Conservation (phyloP, 805 yeast species). For the Hyphopichia homilentoma region DNA sequence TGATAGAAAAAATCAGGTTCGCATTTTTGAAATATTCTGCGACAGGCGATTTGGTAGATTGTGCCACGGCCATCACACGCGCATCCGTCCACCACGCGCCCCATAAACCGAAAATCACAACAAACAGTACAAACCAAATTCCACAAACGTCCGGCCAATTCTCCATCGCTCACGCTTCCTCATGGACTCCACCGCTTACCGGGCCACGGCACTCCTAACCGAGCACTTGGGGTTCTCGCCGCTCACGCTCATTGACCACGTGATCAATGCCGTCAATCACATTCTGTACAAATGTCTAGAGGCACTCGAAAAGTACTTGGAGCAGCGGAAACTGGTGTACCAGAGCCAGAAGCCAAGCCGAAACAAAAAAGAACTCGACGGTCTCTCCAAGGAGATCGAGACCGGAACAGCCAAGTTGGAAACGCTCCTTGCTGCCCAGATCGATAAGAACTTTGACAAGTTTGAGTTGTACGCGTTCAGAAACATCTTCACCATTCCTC, state of each 20-base stretch:
- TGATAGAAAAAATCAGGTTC: too few relatives aligned
- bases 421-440: constrained; percentile 65
- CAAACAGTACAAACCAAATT: too few relatives aligned
- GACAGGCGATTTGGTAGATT: too few relatives aligned
- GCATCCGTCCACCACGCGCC: too few relatives aligned
- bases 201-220: constrained; percentile 50
- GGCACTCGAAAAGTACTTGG: constrained; percentile 68
- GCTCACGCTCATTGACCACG: constrained; percentile 75
- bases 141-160: too few relatives aligned
- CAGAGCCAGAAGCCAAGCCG: constrained; percentile 15
- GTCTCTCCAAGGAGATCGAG: constrained; percentile 48
- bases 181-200: too few relatives aligned
- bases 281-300: constrained; percentile 77
- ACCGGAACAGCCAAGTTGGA: constrained; percentile 82
- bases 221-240: constrained; percentile 89
- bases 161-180: too few relatives aligned
- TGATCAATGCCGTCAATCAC: constrained; percentile 82
- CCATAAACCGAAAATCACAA: too few relatives aligned
- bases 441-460: constrained; percentile 81
- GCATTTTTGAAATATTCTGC: too few relatives aligned
- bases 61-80: too few relatives aligned
- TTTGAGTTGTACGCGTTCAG: constrained; percentile 78
- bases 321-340: constrained; percentile 27
- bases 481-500: constrained; percentile 71
- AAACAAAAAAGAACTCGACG: constrained; percentile 7